A percentile compares a stretch with the other conserved stretches of the same genome.
phyloP scores from a whole-genome alignment of 805 yeast genomes.

The Yamadazyma sp. region DNA sequence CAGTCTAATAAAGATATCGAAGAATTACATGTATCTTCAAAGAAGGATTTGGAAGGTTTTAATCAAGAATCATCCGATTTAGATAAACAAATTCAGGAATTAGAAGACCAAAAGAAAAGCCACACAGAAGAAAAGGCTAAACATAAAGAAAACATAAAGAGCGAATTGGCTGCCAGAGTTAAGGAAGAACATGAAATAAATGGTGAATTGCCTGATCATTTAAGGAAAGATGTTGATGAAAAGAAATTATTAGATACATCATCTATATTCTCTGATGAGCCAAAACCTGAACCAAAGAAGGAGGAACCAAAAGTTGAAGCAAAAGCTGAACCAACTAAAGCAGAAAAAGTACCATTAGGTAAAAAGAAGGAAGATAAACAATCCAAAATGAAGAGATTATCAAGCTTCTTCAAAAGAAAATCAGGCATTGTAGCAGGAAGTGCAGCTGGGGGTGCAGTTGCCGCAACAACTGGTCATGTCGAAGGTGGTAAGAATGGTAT shows the following conservation, averaged over 20 bases:
- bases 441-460: conserved; percentile 7
- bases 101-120: conserved; percentile 30
- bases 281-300: conserved; percentile 7
- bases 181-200: conserved; percentile 50
- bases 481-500: conserved; percentile 3
- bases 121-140: conserved; percentile 33
- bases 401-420: conserved; percentile 12
- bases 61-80: conserved; percentile 33
- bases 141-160: conserved; percentile 32
- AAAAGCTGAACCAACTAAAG: not conserved
- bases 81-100: conserved; percentile 40
- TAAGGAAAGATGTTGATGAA: conserved; percentile 37
- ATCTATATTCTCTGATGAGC: conserved; percentile 31
- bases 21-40: conserved; percentile 26
- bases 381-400: conserved; percentile 13
- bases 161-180: conserved; percentile 30
- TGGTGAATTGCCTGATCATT: conserved; percentile 50
- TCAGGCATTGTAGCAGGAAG: conserved; percentile 4
- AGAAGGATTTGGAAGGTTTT: conserved; percentile 23
- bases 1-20: conserved; percentile 38
- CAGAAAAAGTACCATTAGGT: too few relatives aligned
- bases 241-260: conserved; percentile 34
- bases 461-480: conserved; percentile 5
- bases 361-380: conserved; percentile 7
- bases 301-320: conserved; percentile 1